Percentiles rank a stretch among this genome's conserved stretches.
phyloP scores from a whole-genome alignment of 169 alveolate genomes.

The Eimeria maxima region DNA sequence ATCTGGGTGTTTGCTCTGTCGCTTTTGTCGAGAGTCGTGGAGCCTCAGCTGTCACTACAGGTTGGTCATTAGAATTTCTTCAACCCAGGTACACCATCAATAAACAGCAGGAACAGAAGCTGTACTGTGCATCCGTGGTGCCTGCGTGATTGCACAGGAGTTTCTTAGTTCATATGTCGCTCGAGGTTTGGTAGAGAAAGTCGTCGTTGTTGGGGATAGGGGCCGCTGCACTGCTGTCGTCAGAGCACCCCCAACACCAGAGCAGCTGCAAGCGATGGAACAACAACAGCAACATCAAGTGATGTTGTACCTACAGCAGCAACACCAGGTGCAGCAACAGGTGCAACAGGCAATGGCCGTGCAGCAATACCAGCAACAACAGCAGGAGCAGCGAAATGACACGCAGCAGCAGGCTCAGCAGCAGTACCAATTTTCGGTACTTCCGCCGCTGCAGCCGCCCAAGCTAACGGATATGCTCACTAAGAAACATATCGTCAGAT shows the following conservation, averaged over 20 bases:
- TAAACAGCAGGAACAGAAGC: not conserved
- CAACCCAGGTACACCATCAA: not conserved
- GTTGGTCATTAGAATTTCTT: not conserved
- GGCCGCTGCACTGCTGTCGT: constrained; percentile 80
- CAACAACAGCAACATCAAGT: constrained; percentile 34
- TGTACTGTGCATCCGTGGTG: not conserved
- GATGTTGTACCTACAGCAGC: constrained; percentile 40
- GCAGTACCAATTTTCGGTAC: constrained; percentile 14
- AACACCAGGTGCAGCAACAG: constrained; percentile 48
- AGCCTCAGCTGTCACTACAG: constrained; percentile 76
- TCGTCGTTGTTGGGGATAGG: constrained; percentile 78
- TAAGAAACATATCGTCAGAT: constrained; percentile 64
- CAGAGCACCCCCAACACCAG: constrained; percentile 59
- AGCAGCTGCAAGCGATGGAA: constrained; percentile 56
- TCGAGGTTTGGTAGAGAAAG: constrained; percentile 74
- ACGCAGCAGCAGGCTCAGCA: constrained; percentile 45
- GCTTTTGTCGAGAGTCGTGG: constrained; percentile 35
- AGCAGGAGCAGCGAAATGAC: constrained; percentile 7
- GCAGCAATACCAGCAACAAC: constrained; percentile 52
- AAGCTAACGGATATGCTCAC: constrained; percentile 64
- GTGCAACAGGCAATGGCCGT: not conserved
- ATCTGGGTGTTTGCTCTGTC: constrained; percentile 66
- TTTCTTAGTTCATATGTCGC: constrained; percentile 76
- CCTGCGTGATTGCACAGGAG: constrained; percentile 60
- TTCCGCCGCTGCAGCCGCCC: constrained; percentile 52